Evolutionary conservation across 441 rosid genomes (phyloP), one percentile per base, ranked within the genome.

Genomic region (Lepidium campestre): DNA sequence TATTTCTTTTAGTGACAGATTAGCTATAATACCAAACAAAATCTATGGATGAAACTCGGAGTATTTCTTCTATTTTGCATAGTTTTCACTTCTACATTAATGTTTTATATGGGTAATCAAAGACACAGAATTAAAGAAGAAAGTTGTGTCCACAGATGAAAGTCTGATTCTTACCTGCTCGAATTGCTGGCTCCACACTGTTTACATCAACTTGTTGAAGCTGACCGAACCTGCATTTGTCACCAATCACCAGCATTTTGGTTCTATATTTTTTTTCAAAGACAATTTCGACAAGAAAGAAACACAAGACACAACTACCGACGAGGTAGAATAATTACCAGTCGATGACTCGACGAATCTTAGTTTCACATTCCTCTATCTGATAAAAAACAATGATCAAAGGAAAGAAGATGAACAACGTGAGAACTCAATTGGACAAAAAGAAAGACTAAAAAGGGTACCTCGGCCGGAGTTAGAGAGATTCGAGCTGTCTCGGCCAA

Each of bases 401-500:
- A 12, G 12, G 23, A 35, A 27, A 35, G 37, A 4, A 17, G 18
- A 19, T 10, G 19, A 11, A 10, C 20, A 53, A 10, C 14, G 27
- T 29, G 36, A 58, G n/a, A 47, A 18, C 17, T 48, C 65, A 13
- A 46, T 8, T 54, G 17, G 2, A 53, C 29, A 7, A 22, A 31
- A 5, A 13, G 13, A 10, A 15, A 48, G 15, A 17, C 11, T 10
- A 20, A 36, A 20, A 31, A 5, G 27, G 22, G 48, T 39, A 86
- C 95, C 90, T 92, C 89, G 0, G 57, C 50, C 0, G 86, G 86
- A 42, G 87, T 72, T 44, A 89, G 85, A 37, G 91, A 85, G 70
- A 90, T 89, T 56, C 96, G 86, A 68, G 98, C 90, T 42, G 87
- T 89, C 74, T 88, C 75, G 9, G 98, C 91, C 61, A 90, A 76